Percentiles rank a stretch among this genome's conserved stretches.
Conservation (phyloP, 768 basidiomycete genomes). For the Mycena metata region DNA sequence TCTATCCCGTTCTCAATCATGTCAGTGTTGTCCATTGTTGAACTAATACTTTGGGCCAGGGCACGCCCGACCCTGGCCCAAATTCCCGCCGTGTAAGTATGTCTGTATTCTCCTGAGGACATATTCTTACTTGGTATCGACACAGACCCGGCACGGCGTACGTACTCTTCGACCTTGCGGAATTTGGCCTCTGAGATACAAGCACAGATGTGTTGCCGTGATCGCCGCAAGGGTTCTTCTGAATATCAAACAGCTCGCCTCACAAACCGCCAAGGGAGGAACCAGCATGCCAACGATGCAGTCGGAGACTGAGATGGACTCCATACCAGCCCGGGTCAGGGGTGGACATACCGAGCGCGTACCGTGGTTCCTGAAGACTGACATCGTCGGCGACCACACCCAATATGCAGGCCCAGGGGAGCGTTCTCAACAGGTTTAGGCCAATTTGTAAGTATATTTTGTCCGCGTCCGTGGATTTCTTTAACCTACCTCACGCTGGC, state of each 20-base stretch:
- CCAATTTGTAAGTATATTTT: too few relatives aligned
- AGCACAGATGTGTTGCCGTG: slow-evolving; percentile 14
- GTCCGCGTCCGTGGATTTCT: too few relatives aligned
- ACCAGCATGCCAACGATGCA: too few relatives aligned
- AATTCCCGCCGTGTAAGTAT: slow-evolving; percentile 7
- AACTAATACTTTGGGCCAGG: slow-evolving; percentile 11
- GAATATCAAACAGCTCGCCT: not conserved
- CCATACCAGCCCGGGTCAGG: too few relatives aligned
- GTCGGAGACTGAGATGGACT: too few relatives aligned
- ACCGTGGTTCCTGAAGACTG: too few relatives aligned
- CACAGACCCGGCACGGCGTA: slow-evolving; percentile 23
- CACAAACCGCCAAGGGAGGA: too few relatives aligned
- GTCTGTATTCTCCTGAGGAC: not conserved
- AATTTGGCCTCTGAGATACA: not conserved
- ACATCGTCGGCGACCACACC: too few relatives aligned
- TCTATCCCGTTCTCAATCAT: not conserved
- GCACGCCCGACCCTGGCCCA: slow-evolving; percentile 13
- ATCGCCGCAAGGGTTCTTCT: slow-evolving; percentile 20
- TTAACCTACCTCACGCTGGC: too few relatives aligned
- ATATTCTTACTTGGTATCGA: not conserved
- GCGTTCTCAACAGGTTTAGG: too few relatives aligned
- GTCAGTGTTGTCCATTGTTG: slow-evolving; percentile 1
- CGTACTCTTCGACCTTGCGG: not conserved
- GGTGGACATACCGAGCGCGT: too few relatives aligned
- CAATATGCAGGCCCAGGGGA: too few relatives aligned